Base-by-base conservation (phyloP, 371 early-diverging fungal species). In the Nosema muscidifuracis region DNA sequence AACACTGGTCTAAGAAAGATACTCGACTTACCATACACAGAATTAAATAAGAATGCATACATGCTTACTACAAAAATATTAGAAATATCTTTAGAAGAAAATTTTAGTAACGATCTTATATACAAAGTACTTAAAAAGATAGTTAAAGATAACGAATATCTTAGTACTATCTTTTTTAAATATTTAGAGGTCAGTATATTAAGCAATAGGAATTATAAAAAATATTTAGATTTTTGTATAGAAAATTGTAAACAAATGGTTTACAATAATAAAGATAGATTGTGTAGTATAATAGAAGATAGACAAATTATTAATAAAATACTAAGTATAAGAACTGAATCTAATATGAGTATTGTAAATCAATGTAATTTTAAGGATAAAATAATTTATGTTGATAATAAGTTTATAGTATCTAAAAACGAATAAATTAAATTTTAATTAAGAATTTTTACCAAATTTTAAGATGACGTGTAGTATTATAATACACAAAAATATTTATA, bases 1-100 rank as follows among this genome's bases (percentile, higher is more conserved):
- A 47, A 47, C n/a, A 47, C 47, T 47, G 47, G 47, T 47, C 47
- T 47, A 4, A 13, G 47, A 20, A 47, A 47, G n/a, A 47, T 47
- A 12, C n/a, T 47, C 3, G 47, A 47, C n/a, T 20, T 47, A 20
- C 20, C 47, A 20, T n/a, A 13, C 3, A 4, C 13, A 4, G 20
- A 10, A 12, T 12, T 47, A 12, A 6, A 13, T 20, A 47, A 20
- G n/a, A 47, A 47, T 47, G n/a, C n/a, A 12, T 47, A 47, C n/a
- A 47, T 47, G 4, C n/a, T 47, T 3, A 47, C 47, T 47, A 10
- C 47, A 10, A 47, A 47, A 47, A n/a, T 47, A 47, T 47, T 47
- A 47, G 47, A 47, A 47, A 20, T 47, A 12, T 12, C 10, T 47
- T 20, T 47, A n/a, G n/a, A 47, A 47, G 47, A 47, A 10, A 47